phyloP scores from a whole-genome alignment of 2,329 filamentous ascomycete species.

The Colletotrichum sublineola region DNA sequence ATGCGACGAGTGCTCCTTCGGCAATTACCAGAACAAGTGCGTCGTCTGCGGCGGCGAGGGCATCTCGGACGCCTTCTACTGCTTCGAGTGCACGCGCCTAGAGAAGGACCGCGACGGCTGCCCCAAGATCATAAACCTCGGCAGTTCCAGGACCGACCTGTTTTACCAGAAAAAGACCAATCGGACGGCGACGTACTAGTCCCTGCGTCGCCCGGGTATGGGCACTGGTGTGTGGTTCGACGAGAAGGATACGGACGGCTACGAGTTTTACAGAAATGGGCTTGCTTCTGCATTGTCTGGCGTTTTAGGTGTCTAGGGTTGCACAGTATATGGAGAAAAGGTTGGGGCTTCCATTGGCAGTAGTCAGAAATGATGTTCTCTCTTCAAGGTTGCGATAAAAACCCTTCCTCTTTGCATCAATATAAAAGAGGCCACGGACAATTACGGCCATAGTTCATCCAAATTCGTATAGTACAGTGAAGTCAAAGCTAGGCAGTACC shows the following conservation, averaged over 20 bases:
- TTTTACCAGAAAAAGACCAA: conserved; percentile 78
- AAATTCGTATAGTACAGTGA: conserved; percentile 44
- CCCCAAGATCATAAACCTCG: conserved; percentile 99
- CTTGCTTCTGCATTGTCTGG: conserved; percentile 43
- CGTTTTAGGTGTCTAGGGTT: conserved; percentile 44
- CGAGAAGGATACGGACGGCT: conserved; percentile 42
- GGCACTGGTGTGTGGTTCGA: conserved; percentile 47
- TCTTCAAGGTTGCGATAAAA: neutral
- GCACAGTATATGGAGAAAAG: conserved; percentile 3
- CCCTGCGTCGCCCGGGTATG: conserved; percentile 62
- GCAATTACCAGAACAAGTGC: conserved; percentile 99
- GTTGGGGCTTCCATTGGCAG: conserved; percentile 2
- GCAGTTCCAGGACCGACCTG: conserved; percentile 92
- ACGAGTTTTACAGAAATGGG: conserved; percentile 31
- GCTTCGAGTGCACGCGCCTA: conserved; percentile 96
- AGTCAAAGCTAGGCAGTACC: conserved; percentile 39
- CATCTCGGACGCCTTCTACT: conserved; percentile 98
- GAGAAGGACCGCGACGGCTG: conserved; percentile 98
- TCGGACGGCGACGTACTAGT: conserved; percentile 69
- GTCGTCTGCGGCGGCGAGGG: conserved; percentile 98
- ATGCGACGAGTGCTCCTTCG: conserved; percentile 99
- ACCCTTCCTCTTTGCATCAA: conserved; percentile 1
- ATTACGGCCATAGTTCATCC: conserved; percentile 31
- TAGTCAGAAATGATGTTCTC: conserved; percentile 22
- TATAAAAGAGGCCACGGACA: conserved; percentile 17